Evolutionary conservation across 306 rosid genomes (phyloP).

Genomic region (Casuarina cunninghamiana): DNA sequence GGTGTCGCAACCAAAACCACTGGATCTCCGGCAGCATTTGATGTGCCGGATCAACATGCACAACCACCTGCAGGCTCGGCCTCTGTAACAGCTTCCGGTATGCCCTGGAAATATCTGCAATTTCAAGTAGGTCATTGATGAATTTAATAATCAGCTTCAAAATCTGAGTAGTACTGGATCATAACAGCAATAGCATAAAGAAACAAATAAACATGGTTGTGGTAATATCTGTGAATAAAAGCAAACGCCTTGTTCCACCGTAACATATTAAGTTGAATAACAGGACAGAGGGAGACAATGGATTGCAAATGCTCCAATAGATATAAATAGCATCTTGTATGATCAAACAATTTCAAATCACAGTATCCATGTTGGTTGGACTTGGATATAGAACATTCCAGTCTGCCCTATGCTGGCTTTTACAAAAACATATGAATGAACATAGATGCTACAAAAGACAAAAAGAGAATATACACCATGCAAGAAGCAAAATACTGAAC

Average conservation of each 20-base stretch:
- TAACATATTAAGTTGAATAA: background rate
- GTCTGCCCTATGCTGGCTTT: background rate
- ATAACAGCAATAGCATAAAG: background rate
- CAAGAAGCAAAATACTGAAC: background rate
- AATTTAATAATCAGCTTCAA: conserved; percentile 4
- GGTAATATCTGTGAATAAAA: background rate
- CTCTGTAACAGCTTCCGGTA: conserved; percentile 78
- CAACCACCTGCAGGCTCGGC: conserved; percentile 83
- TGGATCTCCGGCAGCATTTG: conserved; percentile 23
- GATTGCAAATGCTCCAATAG: background rate
- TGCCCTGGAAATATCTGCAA: conserved; percentile 90
- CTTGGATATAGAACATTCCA: background rate
- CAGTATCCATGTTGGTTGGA: background rate
- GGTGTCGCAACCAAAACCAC: conserved; percentile 16
- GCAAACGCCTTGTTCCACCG: background rate
- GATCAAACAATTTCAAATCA: background rate
- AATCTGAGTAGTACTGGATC: background rate
- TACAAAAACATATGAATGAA: background rate
- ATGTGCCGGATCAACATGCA: conserved; percentile 63
- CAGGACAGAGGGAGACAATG: background rate
- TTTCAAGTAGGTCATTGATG: conserved; percentile 9
- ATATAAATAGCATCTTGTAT: too few relatives aligned
- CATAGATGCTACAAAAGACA: background rate
- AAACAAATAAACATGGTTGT: background rate
- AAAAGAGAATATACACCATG: background rate